These are phyloP conservation scores for Backusella circina DNA, from an alignment of 192 early-diverging fungal genomes.

Conservation along the genomic window DNA sequence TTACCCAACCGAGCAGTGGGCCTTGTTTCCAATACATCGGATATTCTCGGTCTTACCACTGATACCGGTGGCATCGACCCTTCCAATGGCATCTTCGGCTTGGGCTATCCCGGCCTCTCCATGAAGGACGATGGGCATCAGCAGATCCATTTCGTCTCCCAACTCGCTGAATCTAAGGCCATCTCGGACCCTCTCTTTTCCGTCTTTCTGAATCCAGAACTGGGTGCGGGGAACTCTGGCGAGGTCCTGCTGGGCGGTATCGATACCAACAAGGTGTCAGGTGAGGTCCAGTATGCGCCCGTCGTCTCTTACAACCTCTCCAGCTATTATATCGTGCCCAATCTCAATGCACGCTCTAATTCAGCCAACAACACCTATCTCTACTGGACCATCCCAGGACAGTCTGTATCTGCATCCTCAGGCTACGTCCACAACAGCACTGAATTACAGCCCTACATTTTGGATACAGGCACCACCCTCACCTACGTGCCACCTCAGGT, in stretches of 20 bases:
- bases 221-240: slow-evolving; percentile 15
- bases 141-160: slow-evolving; percentile 13
- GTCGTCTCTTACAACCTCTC: slow-evolving; percentile 11
- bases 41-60: slow-evolving; percentile 5
- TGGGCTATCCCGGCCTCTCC: slow-evolving; percentile 23
- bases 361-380: neutral
- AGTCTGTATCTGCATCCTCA: neutral
- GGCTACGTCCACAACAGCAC: neutral
- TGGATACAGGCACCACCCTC: slow-evolving; percentile 27
- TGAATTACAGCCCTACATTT: neutral
- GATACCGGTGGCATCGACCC: neutral
- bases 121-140: neutral
- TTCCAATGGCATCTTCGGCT: slow-evolving; percentile 33
- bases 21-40: slow-evolving; percentile 14
- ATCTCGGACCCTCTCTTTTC: slow-evolving; percentile 23
- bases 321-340: neutral
- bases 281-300: slow-evolving; percentile 38
- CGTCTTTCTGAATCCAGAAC: slow-evolving; percentile 11
- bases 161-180: neutral
- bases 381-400: slow-evolving; percentile 23
- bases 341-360: neutral
- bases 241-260: slow-evolving; percentile 47
- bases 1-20: slow-evolving; percentile 23
- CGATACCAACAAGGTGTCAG: slow-evolving; percentile 36
- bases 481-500: slow-evolving; percentile 12